Base-by-base conservation (phyloP, 768 basidiomycete species). In the Tricholoma sp. region DNA sequence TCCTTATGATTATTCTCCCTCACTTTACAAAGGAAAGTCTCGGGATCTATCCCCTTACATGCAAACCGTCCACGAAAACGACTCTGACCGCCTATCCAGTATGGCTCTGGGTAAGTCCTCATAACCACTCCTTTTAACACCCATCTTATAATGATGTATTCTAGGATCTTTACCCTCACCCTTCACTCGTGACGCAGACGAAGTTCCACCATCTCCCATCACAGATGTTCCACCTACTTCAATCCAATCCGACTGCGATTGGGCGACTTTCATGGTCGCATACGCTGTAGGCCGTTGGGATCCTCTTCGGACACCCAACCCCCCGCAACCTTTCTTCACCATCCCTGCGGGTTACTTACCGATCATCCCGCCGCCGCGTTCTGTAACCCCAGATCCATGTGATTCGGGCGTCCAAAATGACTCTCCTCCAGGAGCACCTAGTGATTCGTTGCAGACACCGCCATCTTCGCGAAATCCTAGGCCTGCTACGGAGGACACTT, bases 281-380 rank as follows among this genome's bases (percentile, higher is more conserved):
- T 94, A 94, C 67, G 82, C 88, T 0, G 66, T 76, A 15, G 91
- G 91, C 9, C 78, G 82, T 58, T 94, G 91, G 91, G 88, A 90
- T 66, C 89, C 91, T 6, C 83, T 84, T 57, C 77, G 76, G 54
- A 85, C 81, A 0, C 89, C 89, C 3, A 81, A 79, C 57, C 81
- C 77, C 6, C 88, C 88, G 4, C 67, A 58, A 41, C 65, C 52
- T 3, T 29, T 41, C 15, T n/a, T 57, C 49, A 57, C 67, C 6
- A 44, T n/a, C 15, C 31, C 41, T 31, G 5, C 47, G 15, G 47
- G 24, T 28, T 32, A 42, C 18, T 20, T 29, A 31, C 29, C 36
- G 4, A 59, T 61, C 48, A 33, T 55, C 11, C 39, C 59, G 11
- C 41, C 58, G 31, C 49, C 59, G 15, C 54, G 57, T 10, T 34